phyloP scores from a whole-genome alignment of 2,329 filamentous ascomycete species.

The Drechslerella dactyloides region DNA sequence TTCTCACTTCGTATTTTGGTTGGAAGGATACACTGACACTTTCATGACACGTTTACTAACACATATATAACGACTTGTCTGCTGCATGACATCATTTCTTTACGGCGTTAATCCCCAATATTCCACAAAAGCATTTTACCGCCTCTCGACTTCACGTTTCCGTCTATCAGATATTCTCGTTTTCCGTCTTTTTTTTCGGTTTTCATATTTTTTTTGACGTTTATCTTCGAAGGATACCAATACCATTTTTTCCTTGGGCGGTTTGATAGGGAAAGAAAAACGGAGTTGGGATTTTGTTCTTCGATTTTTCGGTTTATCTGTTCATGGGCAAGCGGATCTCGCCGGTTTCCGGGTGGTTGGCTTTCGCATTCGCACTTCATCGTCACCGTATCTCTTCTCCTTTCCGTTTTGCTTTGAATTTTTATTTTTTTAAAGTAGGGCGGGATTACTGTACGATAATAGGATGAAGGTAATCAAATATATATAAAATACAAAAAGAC shows the following conservation, averaged over 20 bases:
- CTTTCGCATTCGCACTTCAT: too few relatives aligned
- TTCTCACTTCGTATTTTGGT: conserved; percentile 14
- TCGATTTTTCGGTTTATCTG: neutral
- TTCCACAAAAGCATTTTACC: conserved; percentile 27
- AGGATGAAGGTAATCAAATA: too few relatives aligned
- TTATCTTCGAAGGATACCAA: neutral
- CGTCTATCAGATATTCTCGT: conserved; percentile 19
- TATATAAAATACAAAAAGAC: conserved; percentile 1
- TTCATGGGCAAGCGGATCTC: neutral
- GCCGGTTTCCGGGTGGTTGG: too few relatives aligned
- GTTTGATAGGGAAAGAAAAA: neutral
- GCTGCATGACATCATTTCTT: neutral
- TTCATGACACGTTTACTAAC: conserved; percentile 17
- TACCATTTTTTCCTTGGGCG: conserved; percentile 3
- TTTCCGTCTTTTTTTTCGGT: conserved; percentile 13
- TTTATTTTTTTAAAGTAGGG: too few relatives aligned
- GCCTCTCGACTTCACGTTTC: conserved; percentile 4
- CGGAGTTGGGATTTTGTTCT: neutral
- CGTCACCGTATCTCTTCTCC: too few relatives aligned
- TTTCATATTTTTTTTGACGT: conserved; percentile 6
- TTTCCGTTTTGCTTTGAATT: too few relatives aligned
- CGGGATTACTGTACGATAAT: too few relatives aligned
- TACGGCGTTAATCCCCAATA: conserved; percentile 19
- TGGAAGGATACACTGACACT: conserved; percentile 36
- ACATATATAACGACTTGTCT: neutral